These are phyloP conservation scores for Asterochloris sp. DNA, from an alignment of 139 green algal genomes.

Conservation along the genomic window DNA sequence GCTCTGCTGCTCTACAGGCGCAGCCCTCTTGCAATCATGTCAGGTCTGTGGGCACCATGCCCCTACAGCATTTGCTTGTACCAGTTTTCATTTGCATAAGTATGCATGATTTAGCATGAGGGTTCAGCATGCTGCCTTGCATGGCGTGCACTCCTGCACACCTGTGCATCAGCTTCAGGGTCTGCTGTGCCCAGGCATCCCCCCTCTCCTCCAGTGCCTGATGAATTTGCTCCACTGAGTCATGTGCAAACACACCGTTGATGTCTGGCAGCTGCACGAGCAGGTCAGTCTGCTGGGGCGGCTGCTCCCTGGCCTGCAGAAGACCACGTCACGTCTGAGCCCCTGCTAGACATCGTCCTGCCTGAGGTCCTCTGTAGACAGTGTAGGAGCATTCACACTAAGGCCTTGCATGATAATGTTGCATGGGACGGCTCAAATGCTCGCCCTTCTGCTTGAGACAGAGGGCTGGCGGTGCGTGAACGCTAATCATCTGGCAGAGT, in stretches of 20 bases:
- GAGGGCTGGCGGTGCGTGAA: background rate
- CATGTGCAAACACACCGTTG: slow-evolving; percentile 15
- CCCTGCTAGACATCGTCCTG: background rate
- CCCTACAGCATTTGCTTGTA: too few relatives aligned
- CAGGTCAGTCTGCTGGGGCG: slow-evolving; percentile 10
- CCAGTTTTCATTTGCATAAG: too few relatives aligned
- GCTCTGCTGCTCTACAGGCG: too few relatives aligned
- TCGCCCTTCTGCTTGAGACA: background rate
- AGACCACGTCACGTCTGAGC: too few relatives aligned
- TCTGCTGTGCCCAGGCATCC: slow-evolving; percentile 13
- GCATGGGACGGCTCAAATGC: background rate
- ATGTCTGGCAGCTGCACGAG: slow-evolving; percentile 21
- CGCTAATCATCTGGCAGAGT: background rate
- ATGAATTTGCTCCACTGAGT: slow-evolving; percentile 16
- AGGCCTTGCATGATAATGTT: background rate
- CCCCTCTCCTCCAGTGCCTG: slow-evolving; percentile 1
- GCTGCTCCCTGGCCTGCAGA: background rate
- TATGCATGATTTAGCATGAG: too few relatives aligned
- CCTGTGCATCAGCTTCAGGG: slow-evolving; percentile 17
- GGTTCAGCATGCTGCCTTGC: too few relatives aligned
- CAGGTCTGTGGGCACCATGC: too few relatives aligned
- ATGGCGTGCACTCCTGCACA: background rate
- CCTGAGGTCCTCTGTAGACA: too few relatives aligned
- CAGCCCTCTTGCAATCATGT: too few relatives aligned
- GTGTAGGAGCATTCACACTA: background rate